Conservation (phyloP, 306 rosid genomes). For the Acacia acuminata region DNA sequence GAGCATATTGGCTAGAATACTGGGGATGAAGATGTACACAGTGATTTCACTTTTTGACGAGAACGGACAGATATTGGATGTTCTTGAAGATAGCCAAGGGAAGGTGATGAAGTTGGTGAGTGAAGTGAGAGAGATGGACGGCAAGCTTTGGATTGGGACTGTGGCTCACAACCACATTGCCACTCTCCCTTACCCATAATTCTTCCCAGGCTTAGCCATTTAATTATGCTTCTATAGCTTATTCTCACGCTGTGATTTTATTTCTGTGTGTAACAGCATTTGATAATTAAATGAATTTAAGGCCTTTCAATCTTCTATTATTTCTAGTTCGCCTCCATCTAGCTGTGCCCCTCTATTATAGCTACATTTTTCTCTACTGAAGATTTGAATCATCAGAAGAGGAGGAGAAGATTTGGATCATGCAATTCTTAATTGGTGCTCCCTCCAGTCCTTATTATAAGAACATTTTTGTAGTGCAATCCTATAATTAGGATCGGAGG, state of each 20-base stretch:
- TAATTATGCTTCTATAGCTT: neutral
- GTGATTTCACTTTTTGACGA: constrained; percentile 60
- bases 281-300: neutral
- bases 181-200: constrained; percentile 69
- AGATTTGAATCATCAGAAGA: no score
- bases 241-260: neutral
- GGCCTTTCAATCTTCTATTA: neutral
- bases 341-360: neutral
- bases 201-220: neutral
- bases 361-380: no score
- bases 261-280: neutral
- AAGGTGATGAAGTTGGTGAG: constrained; percentile 82
- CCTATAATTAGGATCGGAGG: no score
- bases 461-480: no score
- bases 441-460: no score
- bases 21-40: constrained; percentile 94
- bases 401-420: neutral
- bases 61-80: constrained; percentile 73
- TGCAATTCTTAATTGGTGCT: neutral
- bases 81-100: constrained; percentile 75
- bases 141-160: constrained; percentile 93
- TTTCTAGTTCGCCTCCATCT: neutral
- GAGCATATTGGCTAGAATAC: constrained; percentile 58
- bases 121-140: constrained; percentile 75
- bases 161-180: constrained; percentile 95